Base-by-base conservation (phyloP, 768 basidiomycete genomes). In the Suillus cothurnatus region DNA sequence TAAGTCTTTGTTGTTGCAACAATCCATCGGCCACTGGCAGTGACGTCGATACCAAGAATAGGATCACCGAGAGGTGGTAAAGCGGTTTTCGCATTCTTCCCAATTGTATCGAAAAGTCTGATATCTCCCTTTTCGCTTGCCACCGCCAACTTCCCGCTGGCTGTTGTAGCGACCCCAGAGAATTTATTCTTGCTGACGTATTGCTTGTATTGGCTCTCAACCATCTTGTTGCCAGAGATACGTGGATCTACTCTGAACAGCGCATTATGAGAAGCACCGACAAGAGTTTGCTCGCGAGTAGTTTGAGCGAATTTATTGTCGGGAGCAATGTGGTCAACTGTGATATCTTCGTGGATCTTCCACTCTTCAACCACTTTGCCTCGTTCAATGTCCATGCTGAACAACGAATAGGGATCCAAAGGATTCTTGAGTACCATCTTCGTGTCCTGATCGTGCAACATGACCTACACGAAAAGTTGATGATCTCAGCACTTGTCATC, bases 61-160 rank as follows among this genome's bases (percentile, higher is more conserved):
- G 97, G 93, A 78, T 97, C 95, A 17, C 97, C 97, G 23, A 98
- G 83, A 52, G 95, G 93, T 39, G 96, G 95, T 41, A 99, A 81
- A 15, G 96, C 95, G 14, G 97, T 99, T 87, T 99, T 99, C 34
- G 97, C 97, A 73, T 94, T 99, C 85, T 99, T 99, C 52, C 97
- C 97, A 69, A 99, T 91, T 56, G 90, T 84, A 78, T 99, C 97
- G 70, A 95, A 99, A 63, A 99, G 81, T 45, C 96, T 84, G 69
- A 99, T 92, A 73, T 99, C 97, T 62, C 97, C 97, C 81, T 99
- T 99, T 76, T 93, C 91, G 71, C 94, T 95, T 41, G 93, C 95
- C 14, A 99, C 92, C 8, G 95, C 97, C 66, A 99, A 81, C 76
- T 91, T 90, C 17, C 97, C 97, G 21, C 79, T 76, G 41, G 88